Percentiles rank a stretch among this genome's conserved stretches.
Evolutionary conservation across 345 rosid species (phyloP).

Genomic region (Pseudoturritis turrita): DNA sequence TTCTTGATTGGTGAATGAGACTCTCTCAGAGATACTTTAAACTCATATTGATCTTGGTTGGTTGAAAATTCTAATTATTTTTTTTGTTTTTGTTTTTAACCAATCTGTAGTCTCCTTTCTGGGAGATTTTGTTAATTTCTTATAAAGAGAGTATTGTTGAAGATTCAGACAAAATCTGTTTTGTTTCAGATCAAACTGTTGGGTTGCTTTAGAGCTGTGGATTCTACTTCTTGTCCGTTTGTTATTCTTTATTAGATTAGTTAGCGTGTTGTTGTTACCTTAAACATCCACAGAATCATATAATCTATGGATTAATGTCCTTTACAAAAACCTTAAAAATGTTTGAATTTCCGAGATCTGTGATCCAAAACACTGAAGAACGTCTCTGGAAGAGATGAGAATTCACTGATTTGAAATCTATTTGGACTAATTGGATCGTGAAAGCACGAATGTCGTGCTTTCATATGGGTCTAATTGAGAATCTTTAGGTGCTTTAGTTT

Average conservation of each 20-base stretch:
- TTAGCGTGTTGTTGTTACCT: slow-evolving; percentile 27
- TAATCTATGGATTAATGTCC: neutral
- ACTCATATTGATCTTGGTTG: neutral
- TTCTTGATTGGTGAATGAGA: neutral
- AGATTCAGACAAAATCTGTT: slow-evolving; percentile 42
- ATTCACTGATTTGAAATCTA: neutral
- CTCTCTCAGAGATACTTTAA: neutral
- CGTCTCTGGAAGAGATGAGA: neutral
- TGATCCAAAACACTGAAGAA: neutral
- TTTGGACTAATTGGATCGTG: neutral
- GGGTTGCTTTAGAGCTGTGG: slow-evolving; percentile 31
- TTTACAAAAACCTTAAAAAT: neutral
- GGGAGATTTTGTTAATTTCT: slow-evolving; percentile 15
- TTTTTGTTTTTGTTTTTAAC: neutral
- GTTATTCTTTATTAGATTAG: slow-evolving; percentile 14
- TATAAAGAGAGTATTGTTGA: slow-evolving; percentile 26
- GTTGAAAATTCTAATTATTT: neutral
- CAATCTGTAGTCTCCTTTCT: neutral
- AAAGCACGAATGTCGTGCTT: neutral
- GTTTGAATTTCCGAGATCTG: neutral
- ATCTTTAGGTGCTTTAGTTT: neutral
- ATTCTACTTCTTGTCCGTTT: slow-evolving; percentile 33
- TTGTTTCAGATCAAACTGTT: slow-evolving; percentile 9
- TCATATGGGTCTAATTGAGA: neutral
- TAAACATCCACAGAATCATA: slow-evolving; percentile 11